Conservation (phyloP, 2,329 filamentous ascomycete genomes). For the Verticillium isaacii region DNA sequence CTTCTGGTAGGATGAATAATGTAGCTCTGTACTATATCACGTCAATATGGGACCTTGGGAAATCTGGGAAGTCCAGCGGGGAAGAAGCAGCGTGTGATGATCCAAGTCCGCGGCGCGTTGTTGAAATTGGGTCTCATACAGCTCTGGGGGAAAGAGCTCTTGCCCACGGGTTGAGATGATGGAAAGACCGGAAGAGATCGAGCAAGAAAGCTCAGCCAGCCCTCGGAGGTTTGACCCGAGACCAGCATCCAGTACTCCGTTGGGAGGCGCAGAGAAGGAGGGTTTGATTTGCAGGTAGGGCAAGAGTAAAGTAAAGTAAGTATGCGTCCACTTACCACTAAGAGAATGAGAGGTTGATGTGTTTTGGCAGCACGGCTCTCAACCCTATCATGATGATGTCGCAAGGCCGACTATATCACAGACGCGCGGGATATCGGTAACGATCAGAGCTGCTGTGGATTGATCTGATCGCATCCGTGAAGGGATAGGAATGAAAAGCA, state of each 20-base stretch:
- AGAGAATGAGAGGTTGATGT: conserved; percentile 27
- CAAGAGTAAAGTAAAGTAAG: neutral
- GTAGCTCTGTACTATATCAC: conserved; percentile 8
- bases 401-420: conserved; percentile 7
- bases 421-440: neutral
- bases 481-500: neutral
- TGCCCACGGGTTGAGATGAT: neutral
- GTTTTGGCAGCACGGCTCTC: conserved; percentile 22
- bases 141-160: too few relatives aligned
- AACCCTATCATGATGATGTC: conserved; percentile 38
- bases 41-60: neutral
- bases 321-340: conserved; percentile 32
- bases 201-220: neutral
- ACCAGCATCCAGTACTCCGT: neutral
- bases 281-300: neutral
- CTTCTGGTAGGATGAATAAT: neutral
- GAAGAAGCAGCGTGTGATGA: neutral
- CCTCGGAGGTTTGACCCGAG: neutral
- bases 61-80: neutral
- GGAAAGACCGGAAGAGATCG: neutral
- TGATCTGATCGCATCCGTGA: neutral
- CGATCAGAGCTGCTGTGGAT: neutral
- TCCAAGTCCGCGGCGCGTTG: too few relatives aligned
- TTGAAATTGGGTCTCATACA: too few relatives aligned
- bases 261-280: neutral